Base-by-base conservation (phyloP, 768 basidiomycete species). In the Naganishia friedmannii region DNA sequence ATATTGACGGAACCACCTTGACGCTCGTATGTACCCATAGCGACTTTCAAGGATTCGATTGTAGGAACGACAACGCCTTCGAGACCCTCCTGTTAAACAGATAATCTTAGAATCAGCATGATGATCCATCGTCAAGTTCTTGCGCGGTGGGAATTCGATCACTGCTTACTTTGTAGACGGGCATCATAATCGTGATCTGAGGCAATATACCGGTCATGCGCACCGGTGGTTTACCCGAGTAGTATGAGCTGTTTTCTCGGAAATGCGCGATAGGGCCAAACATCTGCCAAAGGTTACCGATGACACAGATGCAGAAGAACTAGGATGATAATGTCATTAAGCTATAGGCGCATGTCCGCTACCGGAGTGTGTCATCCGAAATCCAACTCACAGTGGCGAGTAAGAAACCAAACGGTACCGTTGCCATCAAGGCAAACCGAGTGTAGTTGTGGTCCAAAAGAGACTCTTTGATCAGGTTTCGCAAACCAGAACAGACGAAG, bases 21-120 rank as follows among this genome's bases (percentile, higher is more conserved):
- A n/a, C 91, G 85, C 5, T 91, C 91, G 76, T 92, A 81, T 21
- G 90, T 90, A 78, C 90, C 90, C 88, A 93, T 92, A 0, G 90
- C 91, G 82, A 88, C 89, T 81, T 91, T 91, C 72, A 88, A 82
- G 0, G 89, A 92, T 75, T 85, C 85, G 5, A 93, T 87, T 19
- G 75, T 73, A n/a, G 82, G 84, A 69, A 73, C 85, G 81, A 87
- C 82, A 71, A 86, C 86, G 1, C 79, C 81, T 0, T 85, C 84
- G 21, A 87, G 77, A 17, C 74, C 74, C 73, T 79, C 78, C 77
- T 58, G 48, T 21, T 51, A 23, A 26, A 26, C 12, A 23, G n/a
- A 58, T 58, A 4, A 42, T n/a, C 1, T n/a, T 5, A 19, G 57
- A 42, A 58, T 23, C 23, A 34, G 54, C 29, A 31, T 32, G 15